A percentile compares a stretch with the other conserved stretches of the same genome.
Conservation (phyloP, 2,329 filamentous ascomycete species). For the Cercospora citrullina region DNA sequence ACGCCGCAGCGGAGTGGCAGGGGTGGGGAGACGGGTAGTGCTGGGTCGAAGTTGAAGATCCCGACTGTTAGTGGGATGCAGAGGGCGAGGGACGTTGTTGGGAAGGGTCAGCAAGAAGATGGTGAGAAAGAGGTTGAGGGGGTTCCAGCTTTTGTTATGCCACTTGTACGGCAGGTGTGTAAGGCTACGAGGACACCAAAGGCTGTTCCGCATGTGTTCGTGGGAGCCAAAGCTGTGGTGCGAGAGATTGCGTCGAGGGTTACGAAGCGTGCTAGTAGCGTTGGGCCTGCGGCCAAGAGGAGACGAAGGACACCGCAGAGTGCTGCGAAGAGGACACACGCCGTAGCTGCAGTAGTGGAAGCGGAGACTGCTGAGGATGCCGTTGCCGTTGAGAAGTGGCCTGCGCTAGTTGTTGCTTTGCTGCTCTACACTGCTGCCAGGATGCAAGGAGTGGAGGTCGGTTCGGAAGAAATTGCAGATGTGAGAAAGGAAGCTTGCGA, state of each 20-base stretch:
- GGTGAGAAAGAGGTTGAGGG: slow-evolving; percentile 1
- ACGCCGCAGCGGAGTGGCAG: not conserved
- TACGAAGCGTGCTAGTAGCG: not conserved
- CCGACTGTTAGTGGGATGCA: slow-evolving; percentile 15
- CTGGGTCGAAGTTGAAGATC: slow-evolving; percentile 12
- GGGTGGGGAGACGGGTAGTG: slow-evolving; percentile 10
- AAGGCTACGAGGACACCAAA: slow-evolving; percentile 22
- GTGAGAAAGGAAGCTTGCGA: slow-evolving; percentile 15
- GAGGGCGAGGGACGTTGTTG: not conserved
- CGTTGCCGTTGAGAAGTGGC: slow-evolving; percentile 21
- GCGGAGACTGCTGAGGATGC: slow-evolving; percentile 3
- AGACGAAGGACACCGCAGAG: not conserved
- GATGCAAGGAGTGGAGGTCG: slow-evolving; percentile 17
- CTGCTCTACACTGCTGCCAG: slow-evolving; percentile 18
- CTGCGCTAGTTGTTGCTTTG: slow-evolving; percentile 24
- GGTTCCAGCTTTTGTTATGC: slow-evolving; percentile 20
- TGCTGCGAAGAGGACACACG: slow-evolving; percentile 10
- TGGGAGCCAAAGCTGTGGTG: slow-evolving; percentile 26
- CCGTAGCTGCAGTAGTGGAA: slow-evolving; percentile 14
- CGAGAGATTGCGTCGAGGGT: slow-evolving; percentile 17
- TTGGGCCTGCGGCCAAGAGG: not conserved
- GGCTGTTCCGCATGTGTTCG: slow-evolving; percentile 28
- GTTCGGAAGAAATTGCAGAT: slow-evolving; percentile 7
- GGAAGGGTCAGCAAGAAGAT: not conserved
- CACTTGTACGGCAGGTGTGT: slow-evolving; percentile 57